A percentile compares a stretch with the other conserved stretches of the same genome.
phyloP scores from a whole-genome alignment of 1,284 basidiomycete genomes.

The Anthracocystis panici-leucophaei region DNA sequence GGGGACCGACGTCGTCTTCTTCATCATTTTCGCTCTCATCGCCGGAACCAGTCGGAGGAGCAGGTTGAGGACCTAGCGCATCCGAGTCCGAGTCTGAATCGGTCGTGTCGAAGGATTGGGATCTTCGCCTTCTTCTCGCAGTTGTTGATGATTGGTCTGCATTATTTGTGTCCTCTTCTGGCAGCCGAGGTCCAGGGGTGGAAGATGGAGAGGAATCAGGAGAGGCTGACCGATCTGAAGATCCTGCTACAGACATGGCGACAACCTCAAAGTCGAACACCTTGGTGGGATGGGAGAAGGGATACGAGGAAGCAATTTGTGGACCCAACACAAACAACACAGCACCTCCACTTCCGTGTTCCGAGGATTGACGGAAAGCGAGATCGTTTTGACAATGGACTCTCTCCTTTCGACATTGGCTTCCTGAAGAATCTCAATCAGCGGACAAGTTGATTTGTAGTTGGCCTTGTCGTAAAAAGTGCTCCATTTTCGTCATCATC shows the following conservation, averaged over 20 bases:
- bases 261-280: background rate
- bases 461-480: no score
- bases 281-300: background rate
- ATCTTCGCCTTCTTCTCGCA: slow-evolving; percentile 10
- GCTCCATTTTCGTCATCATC: no score
- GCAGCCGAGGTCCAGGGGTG: slow-evolving; percentile 14
- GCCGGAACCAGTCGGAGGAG: background rate
- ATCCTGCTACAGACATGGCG: slow-evolving; percentile 3
- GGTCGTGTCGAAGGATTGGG: slow-evolving; percentile 28
- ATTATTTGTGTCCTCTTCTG: background rate
- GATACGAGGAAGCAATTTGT: background rate
- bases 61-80: slow-evolving; percentile 16
- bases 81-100: slow-evolving; percentile 25
- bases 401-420: background rate
- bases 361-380: background rate
- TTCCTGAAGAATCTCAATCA: background rate
- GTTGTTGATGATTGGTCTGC: background rate
- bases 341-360: slow-evolving; percentile 6
- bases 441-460: background rate
- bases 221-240: background rate
- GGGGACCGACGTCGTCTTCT: slow-evolving; percentile 29
- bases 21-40: slow-evolving; percentile 12
- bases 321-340: background rate
- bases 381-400: background rate
- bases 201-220: slow-evolving; percentile 11